These are phyloP conservation scores for Podospora anserina DNA, from an alignment of 495 filamentous ascomycete genomes.

Conservation along the genomic window DNA sequence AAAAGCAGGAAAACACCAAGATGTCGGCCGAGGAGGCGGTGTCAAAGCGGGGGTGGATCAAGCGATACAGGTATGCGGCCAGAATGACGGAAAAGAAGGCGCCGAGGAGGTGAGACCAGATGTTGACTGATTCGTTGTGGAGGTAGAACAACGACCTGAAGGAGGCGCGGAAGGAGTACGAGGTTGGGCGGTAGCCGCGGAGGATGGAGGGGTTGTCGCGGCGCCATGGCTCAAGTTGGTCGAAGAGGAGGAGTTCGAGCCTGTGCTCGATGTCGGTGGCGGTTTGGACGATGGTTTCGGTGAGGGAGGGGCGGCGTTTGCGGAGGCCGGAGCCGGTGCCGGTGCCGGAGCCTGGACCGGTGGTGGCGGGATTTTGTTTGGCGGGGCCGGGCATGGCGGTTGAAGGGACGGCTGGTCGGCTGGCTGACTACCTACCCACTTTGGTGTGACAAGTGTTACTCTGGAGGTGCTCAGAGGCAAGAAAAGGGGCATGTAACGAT, in stretches of 20 bases:
- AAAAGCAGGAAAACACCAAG: conserved; percentile 72
- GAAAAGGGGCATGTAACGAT: background rate
- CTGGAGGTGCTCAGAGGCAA: background rate
- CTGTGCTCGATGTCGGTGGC: conserved; percentile 27
- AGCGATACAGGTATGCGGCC: conserved; percentile 31
- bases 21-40: conserved; percentile 63
- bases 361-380: background rate
- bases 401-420: background rate
- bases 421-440: no score
- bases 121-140: conserved; percentile 93
- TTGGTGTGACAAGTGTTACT: background rate
- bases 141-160: conserved; percentile 37
- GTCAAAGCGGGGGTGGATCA: conserved; percentile 63
- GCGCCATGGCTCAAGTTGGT: conserved; percentile 44
- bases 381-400: background rate
- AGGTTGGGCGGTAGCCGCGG: conserved; percentile 40
- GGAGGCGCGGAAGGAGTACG: conserved; percentile 38
- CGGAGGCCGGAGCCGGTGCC: conserved; percentile 17
- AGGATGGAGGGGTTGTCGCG: conserved; percentile 41
- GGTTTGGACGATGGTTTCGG: conserved; percentile 25
- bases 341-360: conserved; percentile 11
- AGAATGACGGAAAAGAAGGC: conserved; percentile 47
- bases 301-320: conserved; percentile 32
- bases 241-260: conserved; percentile 34
- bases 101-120: conserved; percentile 81